Percentiles rank a stretch among this genome's conserved stretches.
These are phyloP conservation scores for Aspergillus nomiae DNA, from an alignment of 2,329 filamentous ascomycete species.

Conservation along the genomic window DNA sequence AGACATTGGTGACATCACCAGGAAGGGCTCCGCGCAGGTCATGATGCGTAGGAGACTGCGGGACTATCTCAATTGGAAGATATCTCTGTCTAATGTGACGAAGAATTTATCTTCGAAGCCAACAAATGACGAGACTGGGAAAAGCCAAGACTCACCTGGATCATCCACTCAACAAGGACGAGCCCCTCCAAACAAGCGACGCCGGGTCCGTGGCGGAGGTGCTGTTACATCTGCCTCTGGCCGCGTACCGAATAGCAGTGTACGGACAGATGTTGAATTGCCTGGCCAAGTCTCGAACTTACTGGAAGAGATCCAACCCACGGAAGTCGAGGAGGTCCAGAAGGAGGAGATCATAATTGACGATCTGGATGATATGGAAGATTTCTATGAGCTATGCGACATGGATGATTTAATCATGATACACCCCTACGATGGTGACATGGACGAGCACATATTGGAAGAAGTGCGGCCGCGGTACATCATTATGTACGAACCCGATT, in stretches of 20 bases:
- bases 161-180: constrained; percentile 52
- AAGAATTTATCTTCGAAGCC: constrained; percentile 40
- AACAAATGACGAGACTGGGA: constrained; percentile 26
- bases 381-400: constrained; percentile 87
- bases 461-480: constrained; percentile 92
- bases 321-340: constrained; percentile 71
- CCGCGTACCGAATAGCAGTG: constrained; percentile 71
- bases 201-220: constrained; percentile 80
- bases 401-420: constrained; percentile 86
- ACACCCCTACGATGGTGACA: constrained; percentile 92
- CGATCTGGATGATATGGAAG: constrained; percentile 85
- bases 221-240: constrained; percentile 58
- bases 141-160: constrained; percentile 22
- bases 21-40: constrained; percentile 72
- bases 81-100: constrained; percentile 83
- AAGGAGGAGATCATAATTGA: constrained; percentile 72
- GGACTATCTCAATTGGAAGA: constrained; percentile 88
- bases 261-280: constrained; percentile 74
- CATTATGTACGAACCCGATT: constrained; percentile 97
- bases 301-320: constrained; percentile 80
- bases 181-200: constrained; percentile 79
- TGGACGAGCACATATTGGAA: constrained; percentile 94
- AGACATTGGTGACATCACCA: constrained; percentile 52
- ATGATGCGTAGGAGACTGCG: constrained; percentile 90
- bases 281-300: constrained; percentile 79